Conservation (phyloP, 768 basidiomycete genomes). For the Lanmaoa pseudosensibilis region DNA sequence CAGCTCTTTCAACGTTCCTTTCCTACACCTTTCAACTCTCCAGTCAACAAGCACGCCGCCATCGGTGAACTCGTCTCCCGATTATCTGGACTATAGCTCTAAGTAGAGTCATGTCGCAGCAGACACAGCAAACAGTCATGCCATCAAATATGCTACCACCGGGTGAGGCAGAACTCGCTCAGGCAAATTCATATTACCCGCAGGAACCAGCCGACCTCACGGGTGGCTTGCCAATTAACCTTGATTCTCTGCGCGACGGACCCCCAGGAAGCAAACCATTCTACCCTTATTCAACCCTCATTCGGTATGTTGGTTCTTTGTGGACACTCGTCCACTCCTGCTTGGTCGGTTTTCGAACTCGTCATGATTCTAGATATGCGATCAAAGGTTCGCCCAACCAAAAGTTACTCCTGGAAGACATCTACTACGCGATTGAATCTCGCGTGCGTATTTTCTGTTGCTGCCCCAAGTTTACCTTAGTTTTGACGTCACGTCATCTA, state of each 20-base stretch:
- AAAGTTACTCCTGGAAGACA: slow-evolving; percentile 83
- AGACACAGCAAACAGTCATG: slow-evolving; percentile 52
- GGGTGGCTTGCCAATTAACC: slow-evolving; percentile 81
- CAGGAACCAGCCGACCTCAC: slow-evolving; percentile 77
- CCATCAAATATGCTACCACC: slow-evolving; percentile 63
- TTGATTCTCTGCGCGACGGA: slow-evolving; percentile 83
- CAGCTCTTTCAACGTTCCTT: slow-evolving; percentile 39
- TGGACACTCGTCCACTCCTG: not conserved
- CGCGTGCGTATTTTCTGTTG: slow-evolving; percentile 51
- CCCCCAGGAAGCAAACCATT: slow-evolving; percentile 89
- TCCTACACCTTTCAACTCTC: slow-evolving; percentile 31
- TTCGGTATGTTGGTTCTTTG: slow-evolving; percentile 57
- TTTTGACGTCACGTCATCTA: slow-evolving; percentile 32
- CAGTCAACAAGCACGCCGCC: slow-evolving; percentile 24
- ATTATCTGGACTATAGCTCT: slow-evolving; percentile 7
- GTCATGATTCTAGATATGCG: slow-evolving; percentile 59
- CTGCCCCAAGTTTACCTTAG: not conserved
- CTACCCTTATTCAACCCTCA: slow-evolving; percentile 88
- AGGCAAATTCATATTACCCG: slow-evolving; percentile 65
- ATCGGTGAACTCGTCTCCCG: slow-evolving; percentile 12
- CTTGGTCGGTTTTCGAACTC: not conserved
- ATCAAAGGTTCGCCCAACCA: slow-evolving; percentile 90
- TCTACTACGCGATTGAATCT: slow-evolving; percentile 89
- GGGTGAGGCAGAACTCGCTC: slow-evolving; percentile 49
- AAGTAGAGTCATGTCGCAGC: slow-evolving; percentile 47